A percentile compares a stretch with the other conserved stretches of the same genome.
These are phyloP conservation scores for Botrytis deweyae DNA, from an alignment of 2,329 filamentous ascomycete genomes.

Conservation along the genomic window DNA sequence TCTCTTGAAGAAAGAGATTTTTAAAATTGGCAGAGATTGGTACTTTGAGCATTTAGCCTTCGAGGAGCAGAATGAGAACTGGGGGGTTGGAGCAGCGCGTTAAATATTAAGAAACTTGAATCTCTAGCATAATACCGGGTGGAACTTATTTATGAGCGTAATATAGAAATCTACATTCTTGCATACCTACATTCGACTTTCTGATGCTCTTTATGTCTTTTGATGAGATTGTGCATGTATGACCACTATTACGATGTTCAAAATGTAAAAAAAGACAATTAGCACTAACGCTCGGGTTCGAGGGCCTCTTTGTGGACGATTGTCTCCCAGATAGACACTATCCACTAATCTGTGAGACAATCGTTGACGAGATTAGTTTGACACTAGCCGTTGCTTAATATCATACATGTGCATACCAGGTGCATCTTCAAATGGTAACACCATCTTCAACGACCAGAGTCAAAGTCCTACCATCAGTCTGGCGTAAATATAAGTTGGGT, in stretches of 20 bases:
- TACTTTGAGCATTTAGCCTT: slow-evolving; percentile 2
- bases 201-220: not conserved
- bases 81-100: not conserved
- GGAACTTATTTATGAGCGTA: not conserved
- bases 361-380: not conserved
- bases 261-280: not conserved
- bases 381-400: not conserved
- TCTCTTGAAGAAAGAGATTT: not conserved
- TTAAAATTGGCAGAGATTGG: slow-evolving; percentile 1
- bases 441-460: not conserved
- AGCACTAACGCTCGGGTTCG: not conserved
- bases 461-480: not conserved
- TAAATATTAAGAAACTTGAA: not conserved
- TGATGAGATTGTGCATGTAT: not conserved
- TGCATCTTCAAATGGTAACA: not conserved
- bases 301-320: no score
- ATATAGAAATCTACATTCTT: not conserved
- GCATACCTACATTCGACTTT: not conserved
- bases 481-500: not conserved
- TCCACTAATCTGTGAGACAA: no score
- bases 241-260: not conserved
- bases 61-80: not conserved
- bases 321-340: not conserved
- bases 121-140: not conserved
- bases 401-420: not conserved